Base-by-base conservation (phyloP, 208 protist genomes). In the Leishmania major region DNA sequence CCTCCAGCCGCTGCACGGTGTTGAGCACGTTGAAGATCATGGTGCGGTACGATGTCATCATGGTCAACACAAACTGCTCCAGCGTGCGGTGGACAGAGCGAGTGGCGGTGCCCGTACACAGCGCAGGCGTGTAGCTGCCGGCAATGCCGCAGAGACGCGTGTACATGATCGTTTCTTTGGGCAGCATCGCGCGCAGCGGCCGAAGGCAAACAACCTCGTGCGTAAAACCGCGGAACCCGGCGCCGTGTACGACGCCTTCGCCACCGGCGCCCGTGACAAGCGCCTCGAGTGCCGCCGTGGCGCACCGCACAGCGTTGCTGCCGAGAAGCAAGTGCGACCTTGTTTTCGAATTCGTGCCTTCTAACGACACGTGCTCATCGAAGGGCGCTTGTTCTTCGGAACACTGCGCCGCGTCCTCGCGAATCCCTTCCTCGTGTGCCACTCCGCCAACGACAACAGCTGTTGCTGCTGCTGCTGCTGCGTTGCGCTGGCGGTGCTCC, bases 1-100 rank as follows among this genome's bases (percentile, higher is more conserved):
- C 83, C 25, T 76, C 71, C 40, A 97, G 75, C 70, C 91, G 91
- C 55, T 84, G 87, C 10, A 90, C 89, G 10, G 88, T 94, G 80
- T 90, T 95, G 17, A 97, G 77, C 53, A 96, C 87, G 77, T 97
- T 97, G 78, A 96, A 97, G n/a, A 96, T 77, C 70, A 90, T 91
- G 3, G 95, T 92, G 62, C 88, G 88, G 64, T 92, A 95, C 45
- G 82, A 80, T 0, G 51, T 8, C 35, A 90, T 82, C 77, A 94
- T 88, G 2, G 64, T 83, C 49, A 89, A 80, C 59, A 96, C 87
- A 80, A 97, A 97, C 5, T 79, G 35, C 87, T 97, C 93, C 28
- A 97, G 72, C 3, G 80, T 83, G 47, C 92, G 88, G 76, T 89
- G 83, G 28, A 96, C 75, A 13, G 93, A 95, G 1, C 82, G 89